Evolutionary conservation across 2,329 filamentous ascomycete species (phyloP).

Genomic region (Cyclaneusma minus): DNA sequence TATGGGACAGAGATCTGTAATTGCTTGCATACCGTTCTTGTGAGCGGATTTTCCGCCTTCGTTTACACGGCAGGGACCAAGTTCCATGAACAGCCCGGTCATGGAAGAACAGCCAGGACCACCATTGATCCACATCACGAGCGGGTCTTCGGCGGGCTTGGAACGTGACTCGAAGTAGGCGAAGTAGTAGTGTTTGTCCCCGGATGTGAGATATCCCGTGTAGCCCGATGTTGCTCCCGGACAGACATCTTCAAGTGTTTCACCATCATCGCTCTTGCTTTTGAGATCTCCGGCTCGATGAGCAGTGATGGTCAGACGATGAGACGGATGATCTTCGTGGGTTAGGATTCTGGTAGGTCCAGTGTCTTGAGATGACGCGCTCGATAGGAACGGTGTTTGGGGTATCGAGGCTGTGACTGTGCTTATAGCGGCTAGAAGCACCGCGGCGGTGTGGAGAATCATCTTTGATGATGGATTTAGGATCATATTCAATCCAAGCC

Average conservation of each 20-base stretch:
- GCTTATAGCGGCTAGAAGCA: no score
- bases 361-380: no score
- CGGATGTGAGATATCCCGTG: constrained; percentile 10
- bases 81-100: constrained; percentile 26
- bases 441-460: no score
- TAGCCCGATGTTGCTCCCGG: constrained; percentile 10
- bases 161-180: constrained; percentile 10
- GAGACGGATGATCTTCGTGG: constrained; percentile 10
- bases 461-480: no score
- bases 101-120: constrained; percentile 25
- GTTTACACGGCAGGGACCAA: constrained; percentile 28
- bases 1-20: no score
- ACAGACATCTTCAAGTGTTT: constrained; percentile 7
- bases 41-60: constrained; percentile 20
- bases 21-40: constrained; percentile 21
- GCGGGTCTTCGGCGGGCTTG: constrained; percentile 13
- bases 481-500: no score
- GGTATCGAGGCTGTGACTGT: no score
- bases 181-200: constrained; percentile 10
- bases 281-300: constrained; percentile 4
- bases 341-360: constrained; percentile 9
- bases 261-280: constrained; percentile 3
- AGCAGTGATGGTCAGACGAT: constrained; percentile 9
- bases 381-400: no score
- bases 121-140: constrained; percentile 23